These are phyloP conservation scores for Tremella fuciformis DNA, from an alignment of 768 basidiomycete genomes.

Conservation along the genomic window DNA sequence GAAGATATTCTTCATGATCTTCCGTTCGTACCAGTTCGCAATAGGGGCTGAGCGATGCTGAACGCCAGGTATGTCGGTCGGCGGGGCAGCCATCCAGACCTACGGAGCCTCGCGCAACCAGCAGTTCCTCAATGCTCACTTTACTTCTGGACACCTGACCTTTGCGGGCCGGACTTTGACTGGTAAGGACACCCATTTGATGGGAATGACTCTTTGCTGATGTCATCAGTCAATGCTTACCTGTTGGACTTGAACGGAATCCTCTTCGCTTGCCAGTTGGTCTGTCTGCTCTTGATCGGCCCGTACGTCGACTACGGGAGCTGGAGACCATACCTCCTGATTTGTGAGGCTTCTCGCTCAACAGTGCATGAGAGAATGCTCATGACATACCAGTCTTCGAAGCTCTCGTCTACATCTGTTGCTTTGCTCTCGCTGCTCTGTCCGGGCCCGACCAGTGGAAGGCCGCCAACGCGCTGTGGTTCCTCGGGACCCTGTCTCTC, in stretches of 20 bases:
- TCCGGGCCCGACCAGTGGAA: conserved; percentile 14
- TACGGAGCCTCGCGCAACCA: conserved; percentile 4
- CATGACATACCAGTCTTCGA: conserved; percentile 1
- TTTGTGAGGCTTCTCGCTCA: conserved; percentile 1
- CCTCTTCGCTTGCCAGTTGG: conserved; percentile 19
- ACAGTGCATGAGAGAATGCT: too few relatives aligned
- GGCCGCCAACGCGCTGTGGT: conserved; percentile 16
- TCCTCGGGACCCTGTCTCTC: conserved; percentile 10
- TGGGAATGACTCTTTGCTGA: neutral
- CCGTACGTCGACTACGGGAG: conserved; percentile 22
- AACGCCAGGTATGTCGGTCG: conserved; percentile 5
- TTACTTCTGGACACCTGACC: conserved; percentile 9
- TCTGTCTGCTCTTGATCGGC: conserved; percentile 14
- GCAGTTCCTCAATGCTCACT: conserved; percentile 8
- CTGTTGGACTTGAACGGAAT: conserved; percentile 22
- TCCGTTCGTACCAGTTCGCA: too few relatives aligned
- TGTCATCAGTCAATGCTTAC: conserved; percentile 11
- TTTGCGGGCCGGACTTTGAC: conserved; percentile 7
- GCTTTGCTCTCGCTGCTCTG: conserved; percentile 14
- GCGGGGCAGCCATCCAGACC: conserved; percentile 2
- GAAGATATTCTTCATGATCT: conserved; percentile 9
- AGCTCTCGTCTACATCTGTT: conserved; percentile 5
- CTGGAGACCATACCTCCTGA: conserved; percentile 20
- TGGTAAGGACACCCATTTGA: neutral
- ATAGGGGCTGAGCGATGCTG: too few relatives aligned